Base-by-base conservation (phyloP, 768 basidiomycete species). In the Amanita fuliginea region DNA sequence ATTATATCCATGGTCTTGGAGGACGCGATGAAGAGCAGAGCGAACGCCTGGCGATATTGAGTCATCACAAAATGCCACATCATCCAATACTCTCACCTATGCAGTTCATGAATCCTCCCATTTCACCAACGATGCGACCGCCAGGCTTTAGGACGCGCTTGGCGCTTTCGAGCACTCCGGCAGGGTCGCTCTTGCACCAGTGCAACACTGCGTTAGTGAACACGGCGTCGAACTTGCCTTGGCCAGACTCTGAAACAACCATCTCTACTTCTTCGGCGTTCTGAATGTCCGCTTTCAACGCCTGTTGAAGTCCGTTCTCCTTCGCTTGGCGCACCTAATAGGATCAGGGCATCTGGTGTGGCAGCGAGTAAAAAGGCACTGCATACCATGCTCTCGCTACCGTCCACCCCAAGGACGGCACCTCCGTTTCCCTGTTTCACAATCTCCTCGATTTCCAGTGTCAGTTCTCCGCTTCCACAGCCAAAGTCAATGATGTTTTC, bases 141-240 rank as follows among this genome's bases (percentile, higher is more conserved):
- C 84, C 83, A 1, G 71, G 73, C 56, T 78, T 87, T 48, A 92
- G 66, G 8, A 83, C 64, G 40, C 66, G 69, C 57, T 75, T 76
- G n/a, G 76, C 73, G 43, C 78, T 73, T 11, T 70, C 63, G 8
- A 90, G 60, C 7, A 90, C 88, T 1, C 76, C 80, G 1, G 57
- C 61, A 0, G 90, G 91, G 55, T 83, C 70, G 4, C 67, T 66
- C 62, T 87, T 91, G 64, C 88, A 92, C 90, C 89, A 93, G 57
- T 94, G 90, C 53, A 93, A 59, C 3, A 76, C 72, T 0, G 91
- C 86, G 53, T 84, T 89, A 47, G 81, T 83, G 67, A 93, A 93
- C 2, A 84, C 82, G 0, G 78, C 80, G 58, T 90, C 84, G 54
- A 81, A 87, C 42, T 68, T 67, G 21, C 10, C 24, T 11, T 26